Evolutionary conservation across 805 yeast species (phyloP).

Genomic region (Starmerella floris): DNA sequence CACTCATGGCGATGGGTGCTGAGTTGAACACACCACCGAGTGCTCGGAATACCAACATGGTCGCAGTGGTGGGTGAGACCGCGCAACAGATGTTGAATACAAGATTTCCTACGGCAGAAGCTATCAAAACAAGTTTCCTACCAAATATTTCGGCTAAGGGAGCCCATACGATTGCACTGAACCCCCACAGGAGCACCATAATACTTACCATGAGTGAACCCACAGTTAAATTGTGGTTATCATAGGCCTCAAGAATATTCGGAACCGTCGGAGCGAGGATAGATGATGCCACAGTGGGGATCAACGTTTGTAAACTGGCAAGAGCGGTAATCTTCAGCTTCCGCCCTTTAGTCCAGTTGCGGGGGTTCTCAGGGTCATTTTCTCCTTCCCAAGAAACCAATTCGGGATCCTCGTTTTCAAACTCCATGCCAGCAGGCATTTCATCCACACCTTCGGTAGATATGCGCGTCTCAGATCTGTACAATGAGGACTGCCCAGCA

Average conservation of each 20-base stretch:
- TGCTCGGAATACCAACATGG: slow-evolving; percentile 45
- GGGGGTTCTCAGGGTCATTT: slow-evolving; percentile 49
- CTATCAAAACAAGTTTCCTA: slow-evolving; percentile 41
- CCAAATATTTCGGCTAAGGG: slow-evolving; percentile 61
- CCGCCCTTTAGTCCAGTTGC: slow-evolving; percentile 40
- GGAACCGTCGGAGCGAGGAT: slow-evolving; percentile 48
- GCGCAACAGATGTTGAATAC: slow-evolving; percentile 42
- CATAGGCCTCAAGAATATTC: slow-evolving; percentile 35
- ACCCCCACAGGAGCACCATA: slow-evolving; percentile 57
- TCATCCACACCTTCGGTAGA: slow-evolving; percentile 21
- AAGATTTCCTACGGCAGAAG: slow-evolving; percentile 36
- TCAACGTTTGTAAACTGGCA: slow-evolving; percentile 42
- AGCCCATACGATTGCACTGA: slow-evolving; percentile 52
- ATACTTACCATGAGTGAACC: slow-evolving; percentile 46
- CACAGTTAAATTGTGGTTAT: slow-evolving; percentile 33
- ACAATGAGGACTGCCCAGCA: slow-evolving; percentile 20
- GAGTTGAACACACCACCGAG: slow-evolving; percentile 57
- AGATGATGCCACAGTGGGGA: slow-evolving; percentile 52
- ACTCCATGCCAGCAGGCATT: slow-evolving; percentile 39
- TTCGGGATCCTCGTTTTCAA: slow-evolving; percentile 45
- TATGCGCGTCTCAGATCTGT: slow-evolving; percentile 16
- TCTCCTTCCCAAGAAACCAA: slow-evolving; percentile 54
- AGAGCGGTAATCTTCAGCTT: slow-evolving; percentile 36
- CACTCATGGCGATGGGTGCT: slow-evolving; percentile 56
- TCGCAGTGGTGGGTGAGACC: slow-evolving; percentile 41